Evolutionary conservation across 768 basidiomycete species (phyloP).

Genomic region (Scleroderma citrinum): DNA sequence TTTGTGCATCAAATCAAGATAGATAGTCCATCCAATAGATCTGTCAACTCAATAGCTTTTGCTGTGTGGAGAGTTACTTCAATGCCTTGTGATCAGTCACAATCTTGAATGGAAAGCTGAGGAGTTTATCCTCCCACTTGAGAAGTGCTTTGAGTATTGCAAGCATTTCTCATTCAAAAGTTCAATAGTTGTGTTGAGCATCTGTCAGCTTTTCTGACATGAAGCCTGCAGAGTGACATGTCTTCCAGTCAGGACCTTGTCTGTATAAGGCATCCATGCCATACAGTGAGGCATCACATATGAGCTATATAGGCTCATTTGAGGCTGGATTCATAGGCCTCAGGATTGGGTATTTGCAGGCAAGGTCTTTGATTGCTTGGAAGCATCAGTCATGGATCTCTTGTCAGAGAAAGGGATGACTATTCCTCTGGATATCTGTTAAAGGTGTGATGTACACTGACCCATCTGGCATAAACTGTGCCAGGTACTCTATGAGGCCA

Average conservation of each 20-base stretch:
- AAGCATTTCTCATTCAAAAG: constrained; percentile 14
- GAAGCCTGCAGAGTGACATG: constrained; percentile 22
- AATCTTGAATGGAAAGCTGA: constrained; percentile 16
- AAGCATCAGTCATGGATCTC: constrained; percentile 24
- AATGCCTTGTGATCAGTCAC: constrained; percentile 26
- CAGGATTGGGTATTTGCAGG: constrained; percentile 12
- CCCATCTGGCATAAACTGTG: constrained; percentile 32
- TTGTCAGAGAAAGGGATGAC: constrained; percentile 21
- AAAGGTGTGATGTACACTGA: constrained; percentile 30
- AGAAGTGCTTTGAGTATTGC: constrained; percentile 19
- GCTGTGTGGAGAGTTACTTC: constrained; percentile 20
- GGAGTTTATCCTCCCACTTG: constrained; percentile 15
- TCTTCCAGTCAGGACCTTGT: constrained; percentile 22
- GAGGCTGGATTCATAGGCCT: constrained; percentile 14
- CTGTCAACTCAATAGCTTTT: constrained; percentile 1
- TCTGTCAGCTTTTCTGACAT: constrained; percentile 24
- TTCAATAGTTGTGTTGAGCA: constrained; percentile 27
- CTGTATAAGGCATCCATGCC: constrained; percentile 17
- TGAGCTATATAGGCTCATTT: constrained; percentile 22
- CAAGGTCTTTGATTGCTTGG: constrained; percentile 16
- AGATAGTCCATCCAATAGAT: background rate
- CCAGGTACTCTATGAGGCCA: constrained; percentile 35
- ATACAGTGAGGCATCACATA: constrained; percentile 14
- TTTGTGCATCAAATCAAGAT: background rate
- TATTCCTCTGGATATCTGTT: constrained; percentile 22